Conservation (phyloP, 148 eudicot genomes). For the Pouteria glomerata region DNA sequence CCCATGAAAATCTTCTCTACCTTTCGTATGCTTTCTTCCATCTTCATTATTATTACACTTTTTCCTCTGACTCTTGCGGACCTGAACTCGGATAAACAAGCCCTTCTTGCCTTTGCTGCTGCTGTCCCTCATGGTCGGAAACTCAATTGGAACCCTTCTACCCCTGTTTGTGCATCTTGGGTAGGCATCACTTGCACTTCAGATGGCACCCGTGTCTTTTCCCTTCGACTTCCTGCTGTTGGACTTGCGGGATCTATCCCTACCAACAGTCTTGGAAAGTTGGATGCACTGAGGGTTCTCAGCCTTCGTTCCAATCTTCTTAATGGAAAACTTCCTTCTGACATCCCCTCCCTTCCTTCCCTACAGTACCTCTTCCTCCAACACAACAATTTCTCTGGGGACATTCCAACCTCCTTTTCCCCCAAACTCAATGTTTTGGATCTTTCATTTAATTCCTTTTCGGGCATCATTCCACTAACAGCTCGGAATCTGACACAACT, state of each 20-base stretch:
- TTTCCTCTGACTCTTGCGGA: slow-evolving; percentile 27
- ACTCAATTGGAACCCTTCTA: slow-evolving; percentile 33
- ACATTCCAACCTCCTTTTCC: slow-evolving; percentile 29
- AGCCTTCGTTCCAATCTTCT: slow-evolving; percentile 34
- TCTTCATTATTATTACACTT: slow-evolving; percentile 20
- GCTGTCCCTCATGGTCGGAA: slow-evolving; percentile 39
- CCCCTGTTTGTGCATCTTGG: slow-evolving; percentile 38
- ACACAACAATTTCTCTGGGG: slow-evolving; percentile 32
- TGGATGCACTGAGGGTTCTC: slow-evolving; percentile 22
- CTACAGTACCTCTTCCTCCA: slow-evolving; percentile 31
- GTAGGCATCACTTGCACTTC: slow-evolving; percentile 29
- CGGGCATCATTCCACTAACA: slow-evolving; percentile 26
- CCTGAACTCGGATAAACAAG: slow-evolving; percentile 30
- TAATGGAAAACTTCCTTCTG: slow-evolving; percentile 30
- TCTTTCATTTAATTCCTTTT: slow-evolving; percentile 39
- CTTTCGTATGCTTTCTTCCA: slow-evolving; percentile 11
- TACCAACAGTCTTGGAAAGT: slow-evolving; percentile 22
- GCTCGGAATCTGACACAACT: slow-evolving; percentile 29
- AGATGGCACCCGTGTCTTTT: slow-evolving; percentile 19
- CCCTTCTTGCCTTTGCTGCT: slow-evolving; percentile 35
- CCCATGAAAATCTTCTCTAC: slow-evolving; percentile 21
- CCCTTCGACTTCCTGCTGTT: slow-evolving; percentile 30
- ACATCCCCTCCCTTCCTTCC: slow-evolving; percentile 34
- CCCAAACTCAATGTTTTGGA: slow-evolving; percentile 25
- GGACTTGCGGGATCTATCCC: slow-evolving; percentile 37